These are phyloP conservation scores for Podospora tetraspora DNA, from an alignment of 495 filamentous ascomycete species.

Conservation along the genomic window DNA sequence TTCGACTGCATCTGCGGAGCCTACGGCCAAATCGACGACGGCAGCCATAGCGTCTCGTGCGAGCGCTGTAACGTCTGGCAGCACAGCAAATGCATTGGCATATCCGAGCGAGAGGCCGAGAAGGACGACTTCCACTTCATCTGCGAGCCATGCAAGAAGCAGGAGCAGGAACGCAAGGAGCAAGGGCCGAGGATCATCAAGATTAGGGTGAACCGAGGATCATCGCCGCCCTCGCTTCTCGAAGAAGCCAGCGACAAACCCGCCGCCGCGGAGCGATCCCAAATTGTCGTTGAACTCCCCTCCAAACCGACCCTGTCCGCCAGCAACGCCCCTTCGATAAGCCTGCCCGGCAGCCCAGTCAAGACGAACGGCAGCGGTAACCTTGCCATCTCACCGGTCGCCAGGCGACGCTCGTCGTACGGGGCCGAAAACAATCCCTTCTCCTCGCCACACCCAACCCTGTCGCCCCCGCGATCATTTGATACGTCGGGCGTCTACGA, in stretches of 20 bases:
- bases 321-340: background rate
- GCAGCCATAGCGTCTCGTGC: constrained; percentile 88
- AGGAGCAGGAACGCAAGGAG: constrained; percentile 33
- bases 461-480: constrained; percentile 39
- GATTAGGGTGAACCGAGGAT: constrained; percentile 63
- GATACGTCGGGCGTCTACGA: constrained; percentile 39
- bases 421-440: constrained; percentile 31
- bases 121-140: constrained; percentile 84
- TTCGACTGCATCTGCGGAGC: constrained; percentile 92
- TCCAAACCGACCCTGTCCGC: constrained; percentile 3
- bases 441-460: constrained; percentile 40
- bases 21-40: constrained; percentile 88
- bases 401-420: constrained; percentile 6
- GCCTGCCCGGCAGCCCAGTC: constrained; percentile 7
- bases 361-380: constrained; percentile 3
- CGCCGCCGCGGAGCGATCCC: constrained; percentile 4
- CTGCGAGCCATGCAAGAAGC: constrained; percentile 68
- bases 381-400: background rate
- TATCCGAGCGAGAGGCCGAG: constrained; percentile 71
- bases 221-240: constrained; percentile 7
- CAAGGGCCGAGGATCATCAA: constrained; percentile 53
- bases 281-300: constrained; percentile 19
- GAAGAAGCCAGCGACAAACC: background rate
- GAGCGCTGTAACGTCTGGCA: constrained; percentile 96
- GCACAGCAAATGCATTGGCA: constrained; percentile 83